phyloP scores from a whole-genome alignment of 2,329 filamentous ascomycete species.

The Penicillium sumatraense region DNA sequence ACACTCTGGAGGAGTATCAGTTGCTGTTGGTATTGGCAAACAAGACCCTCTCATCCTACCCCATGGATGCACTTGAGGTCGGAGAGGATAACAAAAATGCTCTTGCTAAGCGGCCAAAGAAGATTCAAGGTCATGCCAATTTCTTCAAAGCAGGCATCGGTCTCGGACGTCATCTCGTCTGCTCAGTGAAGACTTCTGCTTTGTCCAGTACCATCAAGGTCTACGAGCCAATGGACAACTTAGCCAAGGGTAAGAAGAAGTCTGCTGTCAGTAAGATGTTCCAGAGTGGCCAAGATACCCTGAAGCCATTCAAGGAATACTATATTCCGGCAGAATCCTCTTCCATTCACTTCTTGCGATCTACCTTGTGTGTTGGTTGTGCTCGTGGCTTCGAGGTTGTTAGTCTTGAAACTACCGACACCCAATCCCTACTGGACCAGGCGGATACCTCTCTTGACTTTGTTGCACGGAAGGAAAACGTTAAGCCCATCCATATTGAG shows the following conservation, averaged over 20 bases:
- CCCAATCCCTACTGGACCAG: conserved; percentile 93
- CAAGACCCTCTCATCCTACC: conserved; percentile 89
- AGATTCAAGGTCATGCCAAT: conserved; percentile 95
- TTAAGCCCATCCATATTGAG: conserved; percentile 95
- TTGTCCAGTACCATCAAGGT: conserved; percentile 97
- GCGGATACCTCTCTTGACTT: conserved; percentile 98
- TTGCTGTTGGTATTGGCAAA: conserved; percentile 89
- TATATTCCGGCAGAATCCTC: conserved; percentile 99
- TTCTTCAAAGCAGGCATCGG: conserved; percentile 99
- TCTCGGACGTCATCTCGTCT: conserved; percentile 89
- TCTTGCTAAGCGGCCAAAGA: conserved; percentile 83
- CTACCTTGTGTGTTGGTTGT: conserved; percentile 94
- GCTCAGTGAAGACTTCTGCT: conserved; percentile 92
- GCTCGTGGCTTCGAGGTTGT: conserved; percentile 97
- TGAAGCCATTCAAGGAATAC: conserved; percentile 98
- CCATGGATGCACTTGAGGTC: conserved; percentile 81
- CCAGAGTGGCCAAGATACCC: conserved; percentile 86
- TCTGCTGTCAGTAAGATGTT: conserved; percentile 96
- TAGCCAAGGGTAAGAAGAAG: conserved; percentile 93
- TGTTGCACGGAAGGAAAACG: conserved; percentile 88
- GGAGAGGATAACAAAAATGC: conserved; percentile 71
- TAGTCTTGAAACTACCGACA: conserved; percentile 94
- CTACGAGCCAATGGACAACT: conserved; percentile 95
- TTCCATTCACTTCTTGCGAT: conserved; percentile 95
- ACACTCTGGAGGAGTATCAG: conserved; percentile 93